Base-by-base conservation (phyloP, 2,329 filamentous ascomycete genomes). In the Kalmusia sp. region DNA sequence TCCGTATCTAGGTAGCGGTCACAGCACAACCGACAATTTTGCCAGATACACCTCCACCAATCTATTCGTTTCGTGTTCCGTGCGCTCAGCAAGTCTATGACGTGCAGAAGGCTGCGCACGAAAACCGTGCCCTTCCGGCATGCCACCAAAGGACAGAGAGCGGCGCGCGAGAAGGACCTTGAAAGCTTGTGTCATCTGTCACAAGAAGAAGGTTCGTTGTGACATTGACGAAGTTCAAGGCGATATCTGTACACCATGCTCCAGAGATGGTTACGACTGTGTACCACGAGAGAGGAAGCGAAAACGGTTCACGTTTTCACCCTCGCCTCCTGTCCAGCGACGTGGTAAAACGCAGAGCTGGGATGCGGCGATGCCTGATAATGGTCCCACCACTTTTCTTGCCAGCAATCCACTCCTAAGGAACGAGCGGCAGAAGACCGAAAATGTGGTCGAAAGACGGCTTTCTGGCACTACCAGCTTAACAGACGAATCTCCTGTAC, bases 101-200 rank as follows among this genome's bases (percentile, higher is more conserved):
- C n/a, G n/a, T n/a, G n/a, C n/a, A n/a, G n/a, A n/a, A n/a, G n/a
- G 7, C 11, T 35, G 33, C 7, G 33, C 8, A 9, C 21, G 21
- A 6, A 17, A 40, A 8, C 24, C 38, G 38, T 15, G 21, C 21
- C 38, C 6, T 40, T 40, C 14, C 38, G 22, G 38, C 12, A 55
- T 58, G 50, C 52, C 54, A 50, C 52, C 60, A 24, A 61, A 55
- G 17, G 52, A 61, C 30, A 63, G 61, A 39, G 54, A 59, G 21
- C 59, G 55, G 35, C 62, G 64, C 40, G 49, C 57, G 40, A 65
- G 66, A 35, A 59, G 68, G 38, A 69, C 69, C 8, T 60, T 69
- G 44, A 69, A 72, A 46, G 72, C 73, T 25, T 77, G 75, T 59
- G 73, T 77, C 43, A 76, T 76, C 50, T 77, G 76, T 51, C 75